Conservation (phyloP, 306 rosid species). For the Erythrophleum fordii region DNA sequence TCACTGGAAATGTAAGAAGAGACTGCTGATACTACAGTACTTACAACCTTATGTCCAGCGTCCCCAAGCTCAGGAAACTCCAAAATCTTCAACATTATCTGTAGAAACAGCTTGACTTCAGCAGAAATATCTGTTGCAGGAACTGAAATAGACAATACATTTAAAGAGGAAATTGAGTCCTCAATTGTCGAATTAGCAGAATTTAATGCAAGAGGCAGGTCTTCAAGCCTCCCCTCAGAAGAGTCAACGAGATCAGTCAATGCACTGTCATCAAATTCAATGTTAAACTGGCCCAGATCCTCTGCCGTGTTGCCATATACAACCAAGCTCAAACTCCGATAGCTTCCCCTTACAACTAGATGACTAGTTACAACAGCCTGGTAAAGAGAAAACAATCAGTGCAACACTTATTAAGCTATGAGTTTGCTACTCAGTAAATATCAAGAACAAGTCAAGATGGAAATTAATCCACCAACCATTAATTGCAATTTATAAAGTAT, state of each 20-base stretch:
- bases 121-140: slow-evolving; percentile 70
- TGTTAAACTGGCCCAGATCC: slow-evolving; percentile 97
- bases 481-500: background rate
- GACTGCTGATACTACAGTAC: slow-evolving; percentile 72
- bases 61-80: slow-evolving; percentile 66
- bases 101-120: slow-evolving; percentile 77
- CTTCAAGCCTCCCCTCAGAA: slow-evolving; percentile 87
- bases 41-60: slow-evolving; percentile 64
- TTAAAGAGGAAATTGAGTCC: slow-evolving; percentile 63
- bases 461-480: slow-evolving; percentile 4
- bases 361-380: slow-evolving; percentile 97
- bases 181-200: slow-evolving; percentile 64
- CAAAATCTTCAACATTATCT: slow-evolving; percentile 68
- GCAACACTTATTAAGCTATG: slow-evolving; percentile 17
- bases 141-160: slow-evolving; percentile 65
- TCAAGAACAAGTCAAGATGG: slow-evolving; percentile 24
- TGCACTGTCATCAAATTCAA: slow-evolving; percentile 87
- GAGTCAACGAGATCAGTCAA: slow-evolving; percentile 85
- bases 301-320: slow-evolving; percentile 96
- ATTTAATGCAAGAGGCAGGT: slow-evolving; percentile 83
- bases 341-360: slow-evolving; percentile 97
- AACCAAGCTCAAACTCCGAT: slow-evolving; percentile 93
- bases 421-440: slow-evolving; percentile 25
- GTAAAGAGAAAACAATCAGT: slow-evolving; percentile 38
- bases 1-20: slow-evolving; percentile 68